phyloP scores from a whole-genome alignment of 2,329 filamentous ascomycete species.

The Talaromyces pinophilus region DNA sequence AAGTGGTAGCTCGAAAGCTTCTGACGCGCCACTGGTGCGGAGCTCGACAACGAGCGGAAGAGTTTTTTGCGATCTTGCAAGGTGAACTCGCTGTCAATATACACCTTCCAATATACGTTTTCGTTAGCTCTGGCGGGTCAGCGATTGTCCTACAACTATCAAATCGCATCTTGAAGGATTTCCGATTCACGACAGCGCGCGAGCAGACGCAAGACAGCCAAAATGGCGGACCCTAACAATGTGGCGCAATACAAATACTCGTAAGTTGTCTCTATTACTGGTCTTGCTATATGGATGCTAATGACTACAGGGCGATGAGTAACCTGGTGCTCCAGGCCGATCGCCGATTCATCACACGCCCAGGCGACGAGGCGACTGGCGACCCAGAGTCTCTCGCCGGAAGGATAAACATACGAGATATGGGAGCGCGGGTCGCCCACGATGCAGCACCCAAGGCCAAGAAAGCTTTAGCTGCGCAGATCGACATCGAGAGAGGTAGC shows the following conservation, averaged over 20 bases:
- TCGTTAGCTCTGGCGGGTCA: neutral
- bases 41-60: constrained; percentile 23
- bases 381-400: constrained; percentile 97
- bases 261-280: constrained; percentile 32
- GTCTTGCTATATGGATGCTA: neutral
- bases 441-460: constrained; percentile 80
- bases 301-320: constrained; percentile 71
- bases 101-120: neutral
- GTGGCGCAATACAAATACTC: constrained; percentile 98
- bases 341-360: constrained; percentile 88
- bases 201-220: constrained; percentile 29
- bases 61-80: constrained; percentile 15
- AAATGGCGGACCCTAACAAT: constrained; percentile 71
- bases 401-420: constrained; percentile 88
- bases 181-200: neutral
- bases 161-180: neutral
- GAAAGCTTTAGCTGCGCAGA: constrained; percentile 65
- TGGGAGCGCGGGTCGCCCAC: constrained; percentile 81
- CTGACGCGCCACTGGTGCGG: constrained; percentile 23
- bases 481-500: constrained; percentile 71
- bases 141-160: neutral
- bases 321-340: constrained; percentile 99
- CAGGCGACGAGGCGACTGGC: constrained; percentile 91
- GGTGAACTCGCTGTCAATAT: neutral
- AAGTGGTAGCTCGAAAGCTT: constrained; percentile 16